These are phyloP conservation scores for Alternaria sp. DNA, from an alignment of 2,329 filamentous ascomycete genomes.

Conservation along the genomic window DNA sequence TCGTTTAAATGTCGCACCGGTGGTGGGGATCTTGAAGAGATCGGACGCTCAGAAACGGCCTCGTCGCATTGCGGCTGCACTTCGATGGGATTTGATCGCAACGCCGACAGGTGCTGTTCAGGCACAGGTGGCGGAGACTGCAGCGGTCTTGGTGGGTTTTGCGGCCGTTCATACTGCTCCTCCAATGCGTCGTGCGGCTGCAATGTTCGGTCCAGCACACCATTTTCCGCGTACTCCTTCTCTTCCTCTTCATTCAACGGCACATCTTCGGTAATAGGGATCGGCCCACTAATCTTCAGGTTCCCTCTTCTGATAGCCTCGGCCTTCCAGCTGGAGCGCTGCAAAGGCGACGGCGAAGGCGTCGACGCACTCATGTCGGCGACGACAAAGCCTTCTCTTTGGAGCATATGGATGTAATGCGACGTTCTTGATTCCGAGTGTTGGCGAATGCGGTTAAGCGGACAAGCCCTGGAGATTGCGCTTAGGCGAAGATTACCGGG, in stretches of 20 bases:
- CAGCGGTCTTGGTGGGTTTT: slow-evolving; percentile 25
- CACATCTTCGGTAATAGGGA: slow-evolving; percentile 50
- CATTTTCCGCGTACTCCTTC: slow-evolving; percentile 41
- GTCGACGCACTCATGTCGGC: slow-evolving; percentile 44
- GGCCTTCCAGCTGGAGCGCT: slow-evolving; percentile 52
- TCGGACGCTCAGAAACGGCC: slow-evolving; percentile 11
- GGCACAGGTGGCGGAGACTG: slow-evolving; percentile 26
- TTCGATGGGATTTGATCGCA: slow-evolving; percentile 25
- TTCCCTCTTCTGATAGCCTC: slow-evolving; percentile 52
- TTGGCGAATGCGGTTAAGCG: slow-evolving; percentile 29
- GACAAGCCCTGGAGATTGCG: slow-evolving; percentile 31
- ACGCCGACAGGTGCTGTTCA: slow-evolving; percentile 19
- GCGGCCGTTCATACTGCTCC: slow-evolving; percentile 23
- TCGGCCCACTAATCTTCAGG: slow-evolving; percentile 51
- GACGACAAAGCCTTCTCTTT: slow-evolving; percentile 42
- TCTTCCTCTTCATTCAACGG: slow-evolving; percentile 49
- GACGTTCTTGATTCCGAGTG: slow-evolving; percentile 21
- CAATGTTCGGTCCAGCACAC: slow-evolving; percentile 24
- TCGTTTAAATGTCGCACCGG: slow-evolving; percentile 37
- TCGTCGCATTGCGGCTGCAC: slow-evolving; percentile 20
- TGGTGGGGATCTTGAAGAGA: slow-evolving; percentile 29
- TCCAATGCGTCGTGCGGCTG: slow-evolving; percentile 27
- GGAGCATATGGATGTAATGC: slow-evolving; percentile 43
- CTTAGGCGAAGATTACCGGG: slow-evolving; percentile 37
- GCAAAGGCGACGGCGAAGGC: slow-evolving; percentile 33